A percentile compares a stretch with the other conserved stretches of the same genome.
Conservation (phyloP, 495 filamentous ascomycete genomes). For the Clohesyomyces aquaticus region DNA sequence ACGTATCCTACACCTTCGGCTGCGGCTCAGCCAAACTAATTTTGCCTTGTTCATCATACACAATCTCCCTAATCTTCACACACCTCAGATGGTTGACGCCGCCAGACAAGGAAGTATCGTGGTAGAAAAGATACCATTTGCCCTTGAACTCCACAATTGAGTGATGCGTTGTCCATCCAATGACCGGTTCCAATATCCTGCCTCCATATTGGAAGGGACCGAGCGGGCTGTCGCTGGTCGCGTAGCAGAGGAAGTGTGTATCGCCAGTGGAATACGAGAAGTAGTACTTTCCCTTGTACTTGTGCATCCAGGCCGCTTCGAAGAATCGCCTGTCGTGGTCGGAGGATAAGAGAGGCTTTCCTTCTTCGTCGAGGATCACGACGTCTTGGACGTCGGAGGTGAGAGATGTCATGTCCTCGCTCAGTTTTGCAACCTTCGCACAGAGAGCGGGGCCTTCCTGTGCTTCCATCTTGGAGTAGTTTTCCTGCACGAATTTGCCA, state of each 20-base stretch:
- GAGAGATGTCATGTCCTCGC: constrained; percentile 65
- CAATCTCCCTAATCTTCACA: constrained; percentile 73
- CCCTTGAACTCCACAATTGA: constrained; percentile 73
- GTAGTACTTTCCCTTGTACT: constrained; percentile 67
- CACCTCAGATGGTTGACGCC: constrained; percentile 68
- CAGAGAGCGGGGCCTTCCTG: constrained; percentile 55
- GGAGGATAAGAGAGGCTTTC: constrained; percentile 60
- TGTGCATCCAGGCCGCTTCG: constrained; percentile 77
- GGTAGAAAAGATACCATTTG: constrained; percentile 73
- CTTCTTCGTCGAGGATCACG: constrained; percentile 61
- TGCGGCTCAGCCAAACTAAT: constrained; percentile 52
- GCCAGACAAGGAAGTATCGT: constrained; percentile 65
- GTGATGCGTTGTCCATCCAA: constrained; percentile 81
- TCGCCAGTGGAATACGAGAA: constrained; percentile 78
- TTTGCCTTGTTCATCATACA: constrained; percentile 65
- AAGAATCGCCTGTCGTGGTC: constrained; percentile 78
- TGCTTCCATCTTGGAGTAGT: constrained; percentile 59
- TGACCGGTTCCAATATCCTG: constrained; percentile 70
- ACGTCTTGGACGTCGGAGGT: constrained; percentile 55
- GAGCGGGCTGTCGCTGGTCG: constrained; percentile 60
- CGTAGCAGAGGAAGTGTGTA: constrained; percentile 71
- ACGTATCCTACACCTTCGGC: constrained; percentile 20
- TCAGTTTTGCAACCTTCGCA: constrained; percentile 65
- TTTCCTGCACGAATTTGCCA: constrained; percentile 54
- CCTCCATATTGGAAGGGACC: constrained; percentile 74